Conservation (phyloP, 805 yeast species). For the Komagataella phaffii region DNA sequence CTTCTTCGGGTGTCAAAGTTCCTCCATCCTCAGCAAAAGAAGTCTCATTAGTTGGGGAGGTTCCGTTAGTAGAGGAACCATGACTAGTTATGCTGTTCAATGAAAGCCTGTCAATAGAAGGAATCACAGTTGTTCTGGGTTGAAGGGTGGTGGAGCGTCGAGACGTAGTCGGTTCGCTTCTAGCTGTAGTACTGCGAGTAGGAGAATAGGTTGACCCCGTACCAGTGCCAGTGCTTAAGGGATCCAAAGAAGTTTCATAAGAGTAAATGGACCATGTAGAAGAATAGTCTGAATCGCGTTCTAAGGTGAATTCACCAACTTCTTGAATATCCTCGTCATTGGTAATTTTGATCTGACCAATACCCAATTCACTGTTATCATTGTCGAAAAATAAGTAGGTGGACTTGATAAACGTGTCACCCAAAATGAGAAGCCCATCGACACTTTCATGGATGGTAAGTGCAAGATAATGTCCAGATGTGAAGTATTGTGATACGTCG, state of each 20-base stretch:
- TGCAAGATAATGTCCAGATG: neutral
- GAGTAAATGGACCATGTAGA: neutral
- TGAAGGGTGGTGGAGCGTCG: neutral
- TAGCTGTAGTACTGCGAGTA: neutral
- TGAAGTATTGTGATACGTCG: neutral
- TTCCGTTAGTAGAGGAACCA: neutral
- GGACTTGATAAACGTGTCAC: neutral
- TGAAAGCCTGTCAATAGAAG: neutral
- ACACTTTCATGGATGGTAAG: neutral
- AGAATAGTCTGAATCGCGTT: neutral
- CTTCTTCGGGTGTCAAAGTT: neutral
- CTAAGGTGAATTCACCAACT: neutral
- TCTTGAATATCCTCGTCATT: neutral
- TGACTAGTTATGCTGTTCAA: neutral
- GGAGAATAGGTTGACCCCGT: neutral
- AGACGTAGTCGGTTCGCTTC: neutral
- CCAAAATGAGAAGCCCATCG: neutral
- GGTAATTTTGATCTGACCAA: neutral
- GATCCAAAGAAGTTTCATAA: neutral
- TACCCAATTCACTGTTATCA: neutral
- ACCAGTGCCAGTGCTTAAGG: neutral
- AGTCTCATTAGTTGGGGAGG: too few relatives aligned
- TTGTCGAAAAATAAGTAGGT: neutral
- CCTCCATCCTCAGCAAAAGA: too few relatives aligned
- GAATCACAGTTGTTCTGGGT: neutral